A percentile compares a stretch with the other conserved stretches of the same genome.
These are phyloP conservation scores for Rhynchospora tenuis DNA, from an alignment of 176 grass and related monocot genomes.

Conservation along the genomic window DNA sequence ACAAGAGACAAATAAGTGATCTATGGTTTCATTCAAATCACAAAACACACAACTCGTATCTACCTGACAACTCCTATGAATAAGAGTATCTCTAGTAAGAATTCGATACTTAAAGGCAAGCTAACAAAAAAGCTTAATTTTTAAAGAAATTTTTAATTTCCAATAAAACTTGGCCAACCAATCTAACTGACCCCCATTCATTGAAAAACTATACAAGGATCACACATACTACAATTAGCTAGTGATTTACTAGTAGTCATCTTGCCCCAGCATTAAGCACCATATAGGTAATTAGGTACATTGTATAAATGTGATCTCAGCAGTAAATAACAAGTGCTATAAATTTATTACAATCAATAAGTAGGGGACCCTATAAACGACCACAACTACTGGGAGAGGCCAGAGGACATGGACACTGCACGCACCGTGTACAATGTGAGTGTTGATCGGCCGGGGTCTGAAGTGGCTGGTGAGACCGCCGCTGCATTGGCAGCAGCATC, in stretches of 20 bases:
- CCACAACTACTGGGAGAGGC: conserved; percentile 84
- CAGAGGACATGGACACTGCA: conserved; percentile 91
- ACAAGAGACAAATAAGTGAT: too few relatives aligned
- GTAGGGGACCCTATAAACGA: conserved; percentile 75
- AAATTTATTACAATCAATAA: conserved; percentile 25
- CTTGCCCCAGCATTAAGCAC: not conserved
- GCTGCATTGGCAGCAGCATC: conserved; percentile 81
- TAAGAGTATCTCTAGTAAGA: too few relatives aligned
- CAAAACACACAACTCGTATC: too few relatives aligned
- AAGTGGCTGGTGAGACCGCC: conserved; percentile 82
- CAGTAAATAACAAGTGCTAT: not conserved
- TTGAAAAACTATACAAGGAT: too few relatives aligned
- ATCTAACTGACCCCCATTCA: too few relatives aligned
- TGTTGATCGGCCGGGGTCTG: conserved; percentile 52
- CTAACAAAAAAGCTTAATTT: too few relatives aligned
- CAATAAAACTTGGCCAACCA: too few relatives aligned
- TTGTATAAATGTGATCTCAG: not conserved
- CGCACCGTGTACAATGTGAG: conserved; percentile 89
- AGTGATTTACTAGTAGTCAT: not conserved
- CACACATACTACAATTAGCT: not conserved
- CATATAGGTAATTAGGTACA: not conserved
- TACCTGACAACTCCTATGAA: too few relatives aligned
- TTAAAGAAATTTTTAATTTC: too few relatives aligned
- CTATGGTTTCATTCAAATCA: too few relatives aligned
- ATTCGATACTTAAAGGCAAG: too few relatives aligned